These are phyloP conservation scores for Fusarium armeniacum DNA, from an alignment of 2,329 filamentous ascomycete genomes.

Conservation along the genomic window DNA sequence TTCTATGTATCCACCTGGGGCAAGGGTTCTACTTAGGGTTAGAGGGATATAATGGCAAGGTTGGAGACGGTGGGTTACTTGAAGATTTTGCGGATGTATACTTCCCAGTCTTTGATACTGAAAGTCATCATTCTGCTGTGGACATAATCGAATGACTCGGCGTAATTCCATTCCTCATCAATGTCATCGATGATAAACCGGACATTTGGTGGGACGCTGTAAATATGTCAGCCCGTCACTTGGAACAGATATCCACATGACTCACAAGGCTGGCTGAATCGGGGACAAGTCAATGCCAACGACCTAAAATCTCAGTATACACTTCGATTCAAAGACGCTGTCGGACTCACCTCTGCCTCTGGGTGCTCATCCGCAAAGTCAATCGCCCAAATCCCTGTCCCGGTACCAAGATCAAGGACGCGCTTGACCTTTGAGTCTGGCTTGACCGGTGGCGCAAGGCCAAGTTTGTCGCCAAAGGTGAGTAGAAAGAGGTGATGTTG, in stretches of 20 bases:
- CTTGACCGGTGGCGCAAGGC: conserved; percentile 1
- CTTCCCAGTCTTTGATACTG: conserved; percentile 6
- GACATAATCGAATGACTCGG: conserved; percentile 23
- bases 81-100: conserved; percentile 21
- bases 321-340: rapidly evolving
- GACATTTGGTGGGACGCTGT: conserved; percentile 10
- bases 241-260: rapidly evolving
- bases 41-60: rapidly evolving
- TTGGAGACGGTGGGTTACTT: background rate
- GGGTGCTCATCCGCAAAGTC: conserved; percentile 33
- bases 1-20: conserved; percentile 7
- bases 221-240: rapidly evolving
- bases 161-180: conserved; percentile 25
- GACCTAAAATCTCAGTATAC: background rate
- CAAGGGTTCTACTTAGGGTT: background rate
- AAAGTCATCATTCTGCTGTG: conserved; percentile 30
- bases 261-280: conserved; percentile 13
- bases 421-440: background rate
- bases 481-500: conserved; percentile 27
- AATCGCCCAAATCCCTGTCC: conserved; percentile 31
- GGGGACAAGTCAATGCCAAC: conserved; percentile 14
- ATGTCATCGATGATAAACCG: conserved; percentile 24
- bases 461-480: conserved; percentile 15
- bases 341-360: background rate
- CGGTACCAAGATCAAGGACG: conserved; percentile 31